phyloP scores from a whole-genome alignment of 495 filamentous ascomycete genomes.

The Aspergillus asperescens region DNA sequence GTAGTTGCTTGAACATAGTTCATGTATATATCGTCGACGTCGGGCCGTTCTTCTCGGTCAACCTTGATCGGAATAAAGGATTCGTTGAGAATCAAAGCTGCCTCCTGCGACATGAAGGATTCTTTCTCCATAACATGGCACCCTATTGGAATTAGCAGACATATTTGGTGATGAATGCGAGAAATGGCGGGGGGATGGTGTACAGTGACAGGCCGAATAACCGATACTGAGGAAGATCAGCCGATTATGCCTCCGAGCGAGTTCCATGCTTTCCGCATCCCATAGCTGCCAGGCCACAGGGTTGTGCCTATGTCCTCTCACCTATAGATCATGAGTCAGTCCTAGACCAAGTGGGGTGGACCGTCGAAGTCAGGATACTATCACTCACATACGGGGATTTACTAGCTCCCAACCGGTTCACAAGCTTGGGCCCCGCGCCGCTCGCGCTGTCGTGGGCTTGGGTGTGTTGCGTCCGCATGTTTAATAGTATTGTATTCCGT shows the following conservation, averaged over 20 bases:
- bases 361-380: neutral
- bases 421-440: conserved; percentile 38
- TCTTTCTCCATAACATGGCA: conserved; percentile 94
- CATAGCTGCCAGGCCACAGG: conserved; percentile 93
- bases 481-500: conserved; percentile 20
- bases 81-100: conserved; percentile 78
- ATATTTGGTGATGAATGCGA: neutral
- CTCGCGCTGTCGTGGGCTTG: conserved; percentile 19
- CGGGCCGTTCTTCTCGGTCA: conserved; percentile 91
- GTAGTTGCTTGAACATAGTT: conserved; percentile 95
- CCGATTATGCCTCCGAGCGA: conserved; percentile 74
- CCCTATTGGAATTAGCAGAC: conserved; percentile 46
- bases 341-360: neutral
- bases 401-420: conserved; percentile 69
- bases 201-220: conserved; percentile 85
- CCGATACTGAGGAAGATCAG: conserved; percentile 93
- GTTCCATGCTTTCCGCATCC: conserved; percentile 66
- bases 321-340: conserved; percentile 37
- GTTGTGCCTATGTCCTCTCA: conserved; percentile 75
- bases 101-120: conserved; percentile 76
- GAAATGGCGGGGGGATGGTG: conserved; percentile 40
- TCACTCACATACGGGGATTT: conserved; percentile 71
- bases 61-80: conserved; percentile 90
- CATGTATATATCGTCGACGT: conserved; percentile 96
- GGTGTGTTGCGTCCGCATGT: conserved; percentile 25